phyloP scores from a whole-genome alignment of 2,329 filamentous ascomycete species.

The Epichloe uncinata region DNA sequence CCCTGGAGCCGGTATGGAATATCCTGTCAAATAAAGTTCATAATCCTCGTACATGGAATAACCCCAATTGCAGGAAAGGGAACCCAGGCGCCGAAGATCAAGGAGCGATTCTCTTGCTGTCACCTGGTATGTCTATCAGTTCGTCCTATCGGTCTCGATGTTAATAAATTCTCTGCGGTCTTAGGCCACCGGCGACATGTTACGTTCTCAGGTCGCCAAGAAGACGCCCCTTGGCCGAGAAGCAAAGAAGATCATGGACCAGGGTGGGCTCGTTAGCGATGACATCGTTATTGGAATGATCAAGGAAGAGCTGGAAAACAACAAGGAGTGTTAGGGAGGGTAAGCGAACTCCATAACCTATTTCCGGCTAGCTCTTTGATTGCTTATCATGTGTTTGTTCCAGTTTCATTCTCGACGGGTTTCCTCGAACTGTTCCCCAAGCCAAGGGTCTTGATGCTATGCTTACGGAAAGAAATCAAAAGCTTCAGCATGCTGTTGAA shows the following conservation, averaged over 20 bases:
- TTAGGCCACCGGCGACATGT: conserved; percentile 96
- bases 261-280: conserved; percentile 92
- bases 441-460: conserved; percentile 90
- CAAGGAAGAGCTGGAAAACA: conserved; percentile 88
- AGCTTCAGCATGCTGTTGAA: conserved; percentile 88
- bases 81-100: conserved; percentile 94
- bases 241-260: conserved; percentile 99
- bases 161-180: neutral
- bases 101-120: conserved; percentile 95
- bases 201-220: conserved; percentile 94
- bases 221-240: conserved; percentile 90
- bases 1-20: conserved; percentile 80
- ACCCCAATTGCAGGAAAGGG: conserved; percentile 63
- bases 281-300: conserved; percentile 99
- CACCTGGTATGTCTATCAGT: conserved; percentile 58
- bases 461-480: conserved; percentile 65
- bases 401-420: conserved; percentile 97
- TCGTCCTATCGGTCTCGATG: neutral
- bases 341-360: conserved; percentile 27
- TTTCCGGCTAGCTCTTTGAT: neutral
- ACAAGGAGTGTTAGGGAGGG: conserved; percentile 94
- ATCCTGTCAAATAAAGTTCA: neutral
- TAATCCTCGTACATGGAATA: neutral
- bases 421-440: conserved; percentile 92
- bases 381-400: conserved; percentile 5